Evolutionary conservation across 345 rosid species (phyloP), one percentile per base, ranked within the genome.

Genomic region (Eucalyptus dawsonii): DNA sequence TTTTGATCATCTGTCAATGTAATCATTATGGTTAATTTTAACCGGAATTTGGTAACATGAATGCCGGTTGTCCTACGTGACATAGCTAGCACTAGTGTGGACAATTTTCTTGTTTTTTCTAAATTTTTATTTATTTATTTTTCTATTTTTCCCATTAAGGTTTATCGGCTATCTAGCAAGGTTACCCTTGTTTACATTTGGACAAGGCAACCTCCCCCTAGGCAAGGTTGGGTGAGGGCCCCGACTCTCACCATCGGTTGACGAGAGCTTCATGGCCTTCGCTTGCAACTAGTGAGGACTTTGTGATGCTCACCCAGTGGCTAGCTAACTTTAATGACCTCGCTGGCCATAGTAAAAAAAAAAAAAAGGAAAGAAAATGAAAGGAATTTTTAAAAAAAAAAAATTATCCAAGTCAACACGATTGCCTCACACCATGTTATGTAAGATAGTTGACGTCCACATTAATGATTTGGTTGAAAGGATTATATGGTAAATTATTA

Each of bases 41-140:
- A 56, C 1, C 0, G 6, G 13, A 56, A 56, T 4, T 56, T 24
- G 2, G 1, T 56, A 10, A 24, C 0, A 10, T 24, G 6, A 56
- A 24, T 1, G 11, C 0, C 0, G 1, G 3, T 9, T 22, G 12
- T 56, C 60, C 1, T 22, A 22, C 3, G 3, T 56, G 29, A 56
- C 1, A 56, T 21, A 24, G 0, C 11, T 22, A 0, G 6, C 25
- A 56, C 29, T 56, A 24, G 3, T 5, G 29, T 56, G 1, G 27
- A 56, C 62, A 56, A 9, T 56, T 56, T 56, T 56, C 62, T 22
- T 24, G 6, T 2, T 24, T 56, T 56, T 56, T 24, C 27, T 24
- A 24, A 56, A 4, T 56, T 9, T 56, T 56, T 56, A 56, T 56
- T 56, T 56, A 24, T 24, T 56, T 56, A 0, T 56, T 54, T 56